Evolutionary conservation across 768 basidiomycete genomes (phyloP).

Genomic region (Naganishia vishniacii): DNA sequence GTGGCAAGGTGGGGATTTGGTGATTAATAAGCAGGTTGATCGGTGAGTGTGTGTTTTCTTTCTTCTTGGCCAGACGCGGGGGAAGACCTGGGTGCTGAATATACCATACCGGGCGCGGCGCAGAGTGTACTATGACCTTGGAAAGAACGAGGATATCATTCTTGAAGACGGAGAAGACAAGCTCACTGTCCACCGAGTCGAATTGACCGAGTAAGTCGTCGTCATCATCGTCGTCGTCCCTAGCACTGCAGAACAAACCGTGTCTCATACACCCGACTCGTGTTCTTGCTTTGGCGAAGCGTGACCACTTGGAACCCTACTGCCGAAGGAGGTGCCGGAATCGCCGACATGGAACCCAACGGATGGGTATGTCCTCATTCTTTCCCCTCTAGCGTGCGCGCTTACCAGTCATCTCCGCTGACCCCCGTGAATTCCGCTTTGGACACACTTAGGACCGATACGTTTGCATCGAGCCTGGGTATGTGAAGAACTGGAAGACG

Average conservation of each 20-base stretch:
- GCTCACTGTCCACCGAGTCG: slow-evolving; percentile 38
- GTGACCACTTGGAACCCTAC: slow-evolving; percentile 91
- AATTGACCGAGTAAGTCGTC: slow-evolving; percentile 44
- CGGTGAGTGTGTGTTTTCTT: slow-evolving; percentile 31
- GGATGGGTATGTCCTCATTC: slow-evolving; percentile 64
- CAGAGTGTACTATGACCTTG: slow-evolving; percentile 43
- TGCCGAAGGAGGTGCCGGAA: slow-evolving; percentile 60
- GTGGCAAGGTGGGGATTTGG: slow-evolving; percentile 51
- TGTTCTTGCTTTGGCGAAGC: slow-evolving; percentile 53
- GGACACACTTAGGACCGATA: slow-evolving; percentile 83
- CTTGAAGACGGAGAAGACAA: slow-evolving; percentile 40
- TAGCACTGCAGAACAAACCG: too few species aligned
- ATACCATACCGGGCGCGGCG: too few species aligned
- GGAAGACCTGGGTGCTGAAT: neutral
- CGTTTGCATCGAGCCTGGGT: slow-evolving; percentile 87
- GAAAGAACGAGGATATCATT: slow-evolving; percentile 36
- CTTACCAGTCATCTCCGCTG: too few species aligned
- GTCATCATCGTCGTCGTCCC: too few species aligned
- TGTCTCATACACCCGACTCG: too few species aligned
- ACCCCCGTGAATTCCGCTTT: too few species aligned
- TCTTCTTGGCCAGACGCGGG: neutral
- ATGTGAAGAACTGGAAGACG: slow-evolving; percentile 65
- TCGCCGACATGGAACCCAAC: slow-evolving; percentile 80
- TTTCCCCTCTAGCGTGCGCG: too few species aligned
- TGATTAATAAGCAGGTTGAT: slow-evolving; percentile 38